Base-by-base conservation (phyloP, 805 yeast genomes). In the Yamadazyma laniorum region DNA sequence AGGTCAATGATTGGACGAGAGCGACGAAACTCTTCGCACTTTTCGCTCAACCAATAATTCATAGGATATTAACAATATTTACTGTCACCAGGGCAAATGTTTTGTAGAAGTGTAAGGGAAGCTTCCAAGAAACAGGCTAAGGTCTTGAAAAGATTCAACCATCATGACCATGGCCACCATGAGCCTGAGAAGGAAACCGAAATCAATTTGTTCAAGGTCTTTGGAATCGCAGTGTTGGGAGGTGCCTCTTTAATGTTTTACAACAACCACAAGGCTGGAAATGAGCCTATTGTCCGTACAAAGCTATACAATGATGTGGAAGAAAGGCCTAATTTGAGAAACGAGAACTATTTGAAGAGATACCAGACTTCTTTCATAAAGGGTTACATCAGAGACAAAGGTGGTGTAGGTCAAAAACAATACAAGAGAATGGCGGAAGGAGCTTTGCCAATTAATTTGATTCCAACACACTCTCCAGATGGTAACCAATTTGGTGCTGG, bases 401-500 rank as follows among this genome's bases (percentile, higher is more conserved):
- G 74, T 36, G 74, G 74, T 35, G 59, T 67, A 47, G 74, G 74
- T 35, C 71, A 65, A 50, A 61, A 53, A 44, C 69, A 63, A 38
- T 61, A 56, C 51, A 59, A 67, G 50, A 61, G 63, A 56, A 47
- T 55, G 35, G 47, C 55, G 25, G 61, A 53, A 43, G 54, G 57
- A 14, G 35, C 44, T n/a, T 25, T 41, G 23, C 39, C 70, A 14
- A 54, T 57, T 27, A 59, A 50, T 27, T 53, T 64, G 42, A 67
- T 68, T 40, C 67, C 66, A 17, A 51, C 69, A 6, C 72, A 65
- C 45, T 65, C 73, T n/a, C 59, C 71, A 6, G 51, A 30, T 39
- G 71, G 70, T 17, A 43, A 52, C 41, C 70, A 67, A 50, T 67
- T 58, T 46, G 74, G 74, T 35, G 65, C 67, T 26, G 72, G 74